Conservation (phyloP, 805 yeast species). For the Wickerhamomyces bovis region DNA sequence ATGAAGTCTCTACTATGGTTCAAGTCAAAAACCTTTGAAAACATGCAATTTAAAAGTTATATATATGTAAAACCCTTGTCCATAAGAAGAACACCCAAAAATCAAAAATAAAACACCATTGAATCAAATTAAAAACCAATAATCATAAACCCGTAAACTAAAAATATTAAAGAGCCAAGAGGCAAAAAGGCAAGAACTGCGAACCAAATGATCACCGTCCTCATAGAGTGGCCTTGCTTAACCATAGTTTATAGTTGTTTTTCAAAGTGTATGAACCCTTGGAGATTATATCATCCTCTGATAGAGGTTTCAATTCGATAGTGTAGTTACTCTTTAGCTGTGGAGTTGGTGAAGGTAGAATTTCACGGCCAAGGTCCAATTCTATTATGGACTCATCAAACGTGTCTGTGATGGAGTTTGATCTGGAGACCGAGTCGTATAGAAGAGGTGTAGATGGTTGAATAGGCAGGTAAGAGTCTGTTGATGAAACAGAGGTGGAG, state of each 20-base stretch:
- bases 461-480: conserved; percentile 13
- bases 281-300: conserved; percentile 11
- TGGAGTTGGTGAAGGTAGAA: neutral
- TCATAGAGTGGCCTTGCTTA: conserved; percentile 2
- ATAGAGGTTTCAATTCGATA: conserved; percentile 3
- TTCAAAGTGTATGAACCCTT: conserved; percentile 20
- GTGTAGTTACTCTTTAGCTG: conserved; percentile 1
- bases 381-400: conserved; percentile 21
- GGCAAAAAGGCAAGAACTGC: no score
- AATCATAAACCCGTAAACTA: neutral
- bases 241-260: conserved; percentile 25
- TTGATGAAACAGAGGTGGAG: conserved; percentile 17
- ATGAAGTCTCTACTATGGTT: no score
- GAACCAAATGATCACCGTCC: no score
- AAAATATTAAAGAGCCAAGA: neutral
- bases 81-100: no score
- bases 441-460: conserved; percentile 22
- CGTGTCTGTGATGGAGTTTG: conserved; percentile 10
- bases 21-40: no score
- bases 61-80: no score
- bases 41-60: no score
- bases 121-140: no score
- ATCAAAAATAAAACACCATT: no score
- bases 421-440: conserved; percentile 19
- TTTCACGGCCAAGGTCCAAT: conserved; percentile 13